Base-by-base conservation (phyloP, 2,329 filamentous ascomycete genomes). In the Conoideocrella luteorostrata region DNA sequence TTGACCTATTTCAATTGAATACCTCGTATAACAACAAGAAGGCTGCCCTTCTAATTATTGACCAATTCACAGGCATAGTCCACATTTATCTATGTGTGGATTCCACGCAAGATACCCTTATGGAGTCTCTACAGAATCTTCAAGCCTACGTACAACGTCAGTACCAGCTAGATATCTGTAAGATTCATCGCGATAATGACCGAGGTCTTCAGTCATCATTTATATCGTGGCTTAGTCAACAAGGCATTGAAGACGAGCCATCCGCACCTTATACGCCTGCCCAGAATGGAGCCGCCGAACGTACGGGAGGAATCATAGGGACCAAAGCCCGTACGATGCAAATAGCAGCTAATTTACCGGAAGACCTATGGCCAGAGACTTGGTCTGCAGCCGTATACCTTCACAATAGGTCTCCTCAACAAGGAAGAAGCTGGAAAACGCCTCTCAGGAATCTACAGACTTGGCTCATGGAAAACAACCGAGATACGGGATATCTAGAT, bases 331-430 rank as follows among this genome's bases (percentile, higher is more conserved):
- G n/a, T n/a, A 17, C 17, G 26, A 47, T 47, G 13, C 7, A 23
- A 9, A 7, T 44, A 41, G 34, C 20, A 37, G 32, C 20, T 13
- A 37, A 24, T 7, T 42, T 47, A 37, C 38, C 15, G 11, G 33
- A 23, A 9, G 12, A 41, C 13, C 28, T 47, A 6, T 47, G 11
- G 33, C 24, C 12, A 3, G 15, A 47, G 33, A 24, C 39, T 38
- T n/a, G n/a, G n/a, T n/a, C n/a, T n/a, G n/a, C n/a, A n/a, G n/a
- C n/a, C n/a, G n/a, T n/a, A n/a, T n/a, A 47, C 33, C 20, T 47
- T 36, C 12, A 47, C 32, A 47, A 47, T 9, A 47, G 37, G 41
- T 47, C 18, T 7, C 45, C 41, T 13, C 20, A 47, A 26, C 15
- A 44, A 37, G 32, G 13, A 15, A 30, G 13, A 13, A 42, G 29